These are phyloP conservation scores for Paraurostyla sp. DNA, from an alignment of 73 alveolate genomes.

Conservation along the genomic window DNA sequence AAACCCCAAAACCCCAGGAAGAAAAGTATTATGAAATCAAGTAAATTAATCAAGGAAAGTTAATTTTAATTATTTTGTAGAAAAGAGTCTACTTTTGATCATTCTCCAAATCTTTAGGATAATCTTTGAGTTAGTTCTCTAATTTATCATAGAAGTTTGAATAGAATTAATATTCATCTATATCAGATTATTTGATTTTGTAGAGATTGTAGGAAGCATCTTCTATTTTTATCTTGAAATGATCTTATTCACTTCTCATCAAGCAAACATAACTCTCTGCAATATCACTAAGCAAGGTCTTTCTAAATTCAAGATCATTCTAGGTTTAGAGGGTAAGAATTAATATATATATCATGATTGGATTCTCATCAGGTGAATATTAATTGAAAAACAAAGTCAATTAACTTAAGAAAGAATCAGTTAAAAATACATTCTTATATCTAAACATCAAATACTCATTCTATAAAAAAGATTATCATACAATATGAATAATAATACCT, in stretches of 20 bases:
- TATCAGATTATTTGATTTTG: neutral
- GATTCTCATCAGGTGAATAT: conserved; percentile 22
- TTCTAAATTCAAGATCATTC: conserved; percentile 5
- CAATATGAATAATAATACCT: neutral
- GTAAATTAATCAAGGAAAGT: neutral
- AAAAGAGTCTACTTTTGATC: neutral
- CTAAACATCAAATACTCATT: neutral
- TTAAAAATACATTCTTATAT: neutral
- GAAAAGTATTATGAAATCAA: neutral
- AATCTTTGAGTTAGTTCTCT: neutral
- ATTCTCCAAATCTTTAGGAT: neutral
- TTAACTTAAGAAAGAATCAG: conserved; percentile 6
- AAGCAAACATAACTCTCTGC: neutral
- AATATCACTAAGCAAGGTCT: conserved; percentile 1
- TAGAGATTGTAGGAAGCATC: neutral
- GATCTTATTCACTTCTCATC: conserved; percentile 36
- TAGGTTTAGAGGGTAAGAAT: conserved; percentile 6
- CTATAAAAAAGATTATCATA: neutral
- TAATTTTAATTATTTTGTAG: neutral
- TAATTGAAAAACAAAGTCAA: neutral
- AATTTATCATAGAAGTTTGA: neutral
- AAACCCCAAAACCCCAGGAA: conserved; percentile 24
- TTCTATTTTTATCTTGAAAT: conserved; percentile 10
- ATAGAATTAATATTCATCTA: neutral
- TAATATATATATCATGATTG: conserved; percentile 10